Evolutionary conservation across 495 filamentous ascomycete genomes (phyloP), one percentile per base, ranked within the genome.

Genomic region (Penicillium robsamsonii): DNA sequence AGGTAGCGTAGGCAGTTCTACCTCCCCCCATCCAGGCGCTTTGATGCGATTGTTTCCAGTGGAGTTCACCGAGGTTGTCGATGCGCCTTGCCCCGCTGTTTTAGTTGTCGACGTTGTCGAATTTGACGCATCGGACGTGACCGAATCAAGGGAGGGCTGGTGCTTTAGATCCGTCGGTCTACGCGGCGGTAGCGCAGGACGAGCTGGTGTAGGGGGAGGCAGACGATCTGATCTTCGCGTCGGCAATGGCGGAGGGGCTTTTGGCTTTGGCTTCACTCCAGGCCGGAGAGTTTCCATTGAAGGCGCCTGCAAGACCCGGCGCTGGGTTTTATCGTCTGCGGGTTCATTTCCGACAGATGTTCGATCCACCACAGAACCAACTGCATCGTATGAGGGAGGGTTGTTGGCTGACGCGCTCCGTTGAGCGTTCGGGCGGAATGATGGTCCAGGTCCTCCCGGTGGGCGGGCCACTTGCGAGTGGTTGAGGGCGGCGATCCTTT

Each of bases 401-500:
- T 75, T 73, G 56, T 75, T 82, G 54, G 75, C 66, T 7, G 81
- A 73, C 53, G 77, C 75, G 38, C 71, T 64, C 53, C 77, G 70
- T 27, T 70, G 70, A 49, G 70, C 64, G 53, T 62, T 68, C 31
- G 75, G 79, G 53, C 58, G 63, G 63, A 64, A 45, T 15, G 63
- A 54, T 48, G 63, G 61, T 42, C 62, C 61, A 57, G 59, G 30
- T 51, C 58, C 55, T 25, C 37, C 50, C 20, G 62, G 50, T 38
- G 65, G 57, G 20, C 74, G 70, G 27, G 80, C 78, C 43, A 83
- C 69, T 56, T 87, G 77, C 35, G 79, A 73, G 50, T 81, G 73
- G 58, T 86, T 85, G 43, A 87, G 67, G 22, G 79, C 75, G 43
- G 81, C 81, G 55, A 87, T 86, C 46, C 84, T 81, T 46, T 78